Evolutionary conservation across 2,329 filamentous ascomycete species (phyloP), one percentile per base, ranked within the genome.

Genomic region (Pseudocercospora fijiensis): DNA sequence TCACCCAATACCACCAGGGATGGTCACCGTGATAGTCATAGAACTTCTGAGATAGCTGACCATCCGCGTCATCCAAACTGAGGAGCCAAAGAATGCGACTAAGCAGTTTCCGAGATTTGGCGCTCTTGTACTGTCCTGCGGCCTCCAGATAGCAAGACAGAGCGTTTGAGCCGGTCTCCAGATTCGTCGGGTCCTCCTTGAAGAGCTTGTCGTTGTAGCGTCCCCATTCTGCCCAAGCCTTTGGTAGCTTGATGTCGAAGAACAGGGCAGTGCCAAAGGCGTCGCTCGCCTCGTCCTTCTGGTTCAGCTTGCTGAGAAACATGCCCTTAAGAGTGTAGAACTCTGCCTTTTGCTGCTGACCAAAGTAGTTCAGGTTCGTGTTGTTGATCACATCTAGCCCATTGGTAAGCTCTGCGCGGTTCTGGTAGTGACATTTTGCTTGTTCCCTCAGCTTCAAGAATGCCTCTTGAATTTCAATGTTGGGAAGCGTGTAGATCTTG

Each of bases 251-350:
- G 70, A 99, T 91, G 72, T 99, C 96, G 71, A 96, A 98, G 80
- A 94, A 98, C 65, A 99, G 79, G 0, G 95, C 96, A 57, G 93
- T 96, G 57, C 95, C 95, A 75, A 96, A 99, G 0, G 96, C 94
- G 64, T 92, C 89, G 70, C 96, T 93, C 4, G 95, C 93, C 65
- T 99, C 95, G 2, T 90, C 89, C 75, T 92, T 92, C 72, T 97
- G 90, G 62, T 88, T 88, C 9, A 99, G 84, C 77, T 96, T 97
- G 75, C 96, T 95, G 51, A 98, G 82, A 83, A 99, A 99, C 95
- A 99, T 99, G 66, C 95, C 95, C 84, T 99, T 99, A 60, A 99
- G 85, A 0, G 95, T 99, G 81, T 97, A 99, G 79, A 99, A 99
- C 76, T 99, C 95, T 8, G 95, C 95, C 79, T 99, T 99, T 77